Evolutionary conservation across 1,284 basidiomycete species (phyloP), one percentile per base, ranked within the genome.

Genomic region (Malassezia cuniculi): DNA sequence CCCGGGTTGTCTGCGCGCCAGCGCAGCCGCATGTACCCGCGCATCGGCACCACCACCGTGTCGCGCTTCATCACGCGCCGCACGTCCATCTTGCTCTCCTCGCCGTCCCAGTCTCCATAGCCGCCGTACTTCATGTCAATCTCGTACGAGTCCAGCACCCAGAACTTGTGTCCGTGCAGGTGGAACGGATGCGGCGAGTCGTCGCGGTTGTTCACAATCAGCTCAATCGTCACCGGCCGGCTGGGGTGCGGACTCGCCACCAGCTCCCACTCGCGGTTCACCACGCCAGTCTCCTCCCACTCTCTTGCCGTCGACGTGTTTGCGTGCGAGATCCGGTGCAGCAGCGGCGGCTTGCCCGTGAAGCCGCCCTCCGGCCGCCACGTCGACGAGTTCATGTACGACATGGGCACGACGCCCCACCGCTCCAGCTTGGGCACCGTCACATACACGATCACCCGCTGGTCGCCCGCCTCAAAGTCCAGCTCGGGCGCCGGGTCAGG

Each of bases 181-280:
- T 73, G 72, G 60, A 73, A 72, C 0, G 73, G 72, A 42, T 72
- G 72, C 34, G 68, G 64, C 9, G 69, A 70, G 36, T 72, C 70
- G 51, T 72, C 70, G 19, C 52, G 45, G 36, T 66, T 64, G 48
- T 63, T 57, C 37, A 64, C 31, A 35, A 64, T 54, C 15, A 67
- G 34, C n/a, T 68, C 62, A 31, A 67, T 53, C 11, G 55, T 54
- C 15, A 55, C 57, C 0, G 44, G 34, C 4, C 55, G 36, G 17
- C 50, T 49, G 22, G 54, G 47, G 18, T 46, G 36, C 11, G 42
- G 36, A 26, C 28, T 44, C 10, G 52, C 42, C 14, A 58, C 29
- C 18, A 52, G 44, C 45, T 58, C 47, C 18, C 34, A 27, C 15
- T 24, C 17, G 3, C 30, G 14, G 8, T 30, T 22, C 7, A 27